Conservation (phyloP, 345 rosid genomes). For the Melaleuca alternifolia region DNA sequence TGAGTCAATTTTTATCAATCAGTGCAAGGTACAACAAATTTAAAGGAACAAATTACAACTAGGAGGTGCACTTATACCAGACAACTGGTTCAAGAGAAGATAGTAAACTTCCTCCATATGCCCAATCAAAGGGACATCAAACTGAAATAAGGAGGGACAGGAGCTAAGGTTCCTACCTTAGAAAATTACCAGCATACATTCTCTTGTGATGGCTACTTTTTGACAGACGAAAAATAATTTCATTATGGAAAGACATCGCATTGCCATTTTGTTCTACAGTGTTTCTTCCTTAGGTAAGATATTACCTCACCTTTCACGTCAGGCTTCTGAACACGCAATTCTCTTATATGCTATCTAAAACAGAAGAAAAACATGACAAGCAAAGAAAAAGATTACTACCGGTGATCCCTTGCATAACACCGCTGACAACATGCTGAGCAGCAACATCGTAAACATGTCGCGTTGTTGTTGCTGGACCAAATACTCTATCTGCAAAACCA, state of each 20-base stretch:
- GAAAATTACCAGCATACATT: background rate
- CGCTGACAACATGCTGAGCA: slow-evolving; percentile 88
- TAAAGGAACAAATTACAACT: background rate
- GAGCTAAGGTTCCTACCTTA: background rate
- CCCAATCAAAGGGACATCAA: background rate
- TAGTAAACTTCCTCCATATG: background rate
- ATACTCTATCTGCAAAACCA: slow-evolving; percentile 61
- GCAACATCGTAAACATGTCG: slow-evolving; percentile 97
- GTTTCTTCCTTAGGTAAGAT: background rate
- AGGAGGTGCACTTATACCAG: background rate
- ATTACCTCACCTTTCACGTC: background rate
- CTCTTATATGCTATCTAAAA: background rate
- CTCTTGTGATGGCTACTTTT: background rate
- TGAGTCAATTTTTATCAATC: background rate
- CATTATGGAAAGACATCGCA: background rate
- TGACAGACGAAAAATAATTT: background rate
- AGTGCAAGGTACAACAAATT: background rate
- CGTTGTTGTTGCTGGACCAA: slow-evolving; percentile 98
- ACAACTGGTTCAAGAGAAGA: background rate
- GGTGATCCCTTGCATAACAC: slow-evolving; percentile 94
- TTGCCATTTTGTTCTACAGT: background rate
- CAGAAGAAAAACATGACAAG: background rate
- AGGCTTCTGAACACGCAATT: background rate
- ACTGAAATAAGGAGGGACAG: background rate
- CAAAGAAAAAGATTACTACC: slow-evolving; percentile 26